Percentiles rank a stretch among this genome's conserved stretches.
These are phyloP conservation scores for Obba rivulosa DNA, from an alignment of 768 basidiomycete genomes.

Conservation along the genomic window DNA sequence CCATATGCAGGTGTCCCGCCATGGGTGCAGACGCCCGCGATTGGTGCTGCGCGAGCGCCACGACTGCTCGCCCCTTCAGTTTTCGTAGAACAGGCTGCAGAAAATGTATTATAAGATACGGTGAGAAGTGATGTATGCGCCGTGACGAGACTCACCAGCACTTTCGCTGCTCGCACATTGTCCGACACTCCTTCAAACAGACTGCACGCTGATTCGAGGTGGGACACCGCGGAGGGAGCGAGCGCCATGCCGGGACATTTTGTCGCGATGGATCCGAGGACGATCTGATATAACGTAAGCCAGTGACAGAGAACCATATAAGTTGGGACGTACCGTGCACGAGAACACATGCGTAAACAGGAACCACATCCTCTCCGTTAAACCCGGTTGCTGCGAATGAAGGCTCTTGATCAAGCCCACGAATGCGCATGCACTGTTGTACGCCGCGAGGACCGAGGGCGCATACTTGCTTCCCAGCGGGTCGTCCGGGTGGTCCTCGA, in stretches of 20 bases:
- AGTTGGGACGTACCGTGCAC: slow-evolving; percentile 42
- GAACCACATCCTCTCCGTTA: slow-evolving; percentile 71
- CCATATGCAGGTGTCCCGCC: slow-evolving; percentile 26
- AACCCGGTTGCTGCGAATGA: slow-evolving; percentile 57
- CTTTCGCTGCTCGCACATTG: slow-evolving; percentile 48
- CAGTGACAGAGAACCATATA: not conserved
- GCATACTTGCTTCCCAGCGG: slow-evolving; percentile 68
- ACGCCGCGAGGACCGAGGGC: slow-evolving; percentile 62
- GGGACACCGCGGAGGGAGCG: slow-evolving; percentile 60
- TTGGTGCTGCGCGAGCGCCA: slow-evolving; percentile 31
- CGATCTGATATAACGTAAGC: slow-evolving; percentile 39
- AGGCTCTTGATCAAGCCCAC: slow-evolving; percentile 60
- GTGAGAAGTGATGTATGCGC: not conserved
- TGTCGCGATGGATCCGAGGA: slow-evolving; percentile 62
- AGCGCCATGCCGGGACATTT: slow-evolving; percentile 57
- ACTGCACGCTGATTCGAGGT: slow-evolving; percentile 57
- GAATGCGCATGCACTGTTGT: slow-evolving; percentile 64
- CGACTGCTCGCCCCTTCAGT: slow-evolving; percentile 43
- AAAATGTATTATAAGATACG: not conserved
- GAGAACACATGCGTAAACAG: slow-evolving; percentile 70
- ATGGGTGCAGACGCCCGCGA: slow-evolving; percentile 18
- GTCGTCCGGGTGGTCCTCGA: slow-evolving; percentile 58
- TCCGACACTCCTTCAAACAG: slow-evolving; percentile 50
- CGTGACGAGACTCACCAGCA: slow-evolving; percentile 41
- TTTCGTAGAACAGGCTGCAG: slow-evolving; percentile 57